Conservation (phyloP, 2,329 filamentous ascomycete species). For the Decorospora gaudefroyi region DNA sequence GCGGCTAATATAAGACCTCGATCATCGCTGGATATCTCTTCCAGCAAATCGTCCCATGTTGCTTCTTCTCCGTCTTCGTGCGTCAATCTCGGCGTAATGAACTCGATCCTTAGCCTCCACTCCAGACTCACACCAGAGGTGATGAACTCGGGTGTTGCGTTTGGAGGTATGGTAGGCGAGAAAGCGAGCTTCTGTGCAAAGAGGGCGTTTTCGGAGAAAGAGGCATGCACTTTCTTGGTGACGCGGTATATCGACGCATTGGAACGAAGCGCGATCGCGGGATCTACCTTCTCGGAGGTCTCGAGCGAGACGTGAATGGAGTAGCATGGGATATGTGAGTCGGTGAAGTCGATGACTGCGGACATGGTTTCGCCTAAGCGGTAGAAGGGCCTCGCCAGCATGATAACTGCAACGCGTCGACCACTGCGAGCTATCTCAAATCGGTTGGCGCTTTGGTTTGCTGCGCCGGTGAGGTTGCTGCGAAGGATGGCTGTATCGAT, state of each 20-base stretch:
- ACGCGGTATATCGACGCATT: slow-evolving; percentile 84
- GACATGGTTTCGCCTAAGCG: slow-evolving; percentile 85
- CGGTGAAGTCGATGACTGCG: slow-evolving; percentile 80
- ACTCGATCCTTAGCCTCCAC: slow-evolving; percentile 90
- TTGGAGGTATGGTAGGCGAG: slow-evolving; percentile 77
- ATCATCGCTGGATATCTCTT: slow-evolving; percentile 78
- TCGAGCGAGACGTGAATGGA: slow-evolving; percentile 84
- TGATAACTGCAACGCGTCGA: slow-evolving; percentile 87
- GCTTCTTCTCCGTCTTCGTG: slow-evolving; percentile 41
- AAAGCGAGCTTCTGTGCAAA: slow-evolving; percentile 81
- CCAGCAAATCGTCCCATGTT: slow-evolving; percentile 61
- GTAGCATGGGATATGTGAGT: slow-evolving; percentile 79
- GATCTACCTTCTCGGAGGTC: slow-evolving; percentile 80
- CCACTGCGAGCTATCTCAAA: slow-evolving; percentile 95
- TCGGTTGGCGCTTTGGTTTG: slow-evolving; percentile 82
- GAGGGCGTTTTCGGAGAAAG: slow-evolving; percentile 78
- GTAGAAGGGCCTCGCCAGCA: slow-evolving; percentile 85
- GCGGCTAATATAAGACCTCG: slow-evolving; percentile 77
- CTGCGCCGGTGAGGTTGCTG: slow-evolving; percentile 60
- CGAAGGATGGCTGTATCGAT: slow-evolving; percentile 90
- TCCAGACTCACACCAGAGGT: slow-evolving; percentile 85
- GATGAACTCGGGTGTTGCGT: slow-evolving; percentile 86
- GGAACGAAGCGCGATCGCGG: slow-evolving; percentile 79
- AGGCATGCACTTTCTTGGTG: slow-evolving; percentile 79
- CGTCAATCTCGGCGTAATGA: slow-evolving; percentile 73